Base-by-base conservation (phyloP, 805 yeast species). In the Ogataea henricii region DNA sequence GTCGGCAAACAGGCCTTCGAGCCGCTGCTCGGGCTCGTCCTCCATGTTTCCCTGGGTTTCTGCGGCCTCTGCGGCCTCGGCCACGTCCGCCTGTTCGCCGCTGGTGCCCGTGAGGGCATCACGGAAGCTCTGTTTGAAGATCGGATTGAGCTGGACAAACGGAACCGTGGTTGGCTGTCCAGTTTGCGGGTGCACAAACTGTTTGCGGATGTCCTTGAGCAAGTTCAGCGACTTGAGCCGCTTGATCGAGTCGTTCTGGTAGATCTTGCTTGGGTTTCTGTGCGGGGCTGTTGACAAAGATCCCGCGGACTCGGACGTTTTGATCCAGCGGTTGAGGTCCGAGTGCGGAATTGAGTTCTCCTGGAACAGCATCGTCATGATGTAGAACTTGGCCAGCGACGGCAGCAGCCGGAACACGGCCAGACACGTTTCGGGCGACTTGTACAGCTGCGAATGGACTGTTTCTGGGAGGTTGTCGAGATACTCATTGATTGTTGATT, bases 341-440 rank as follows among this genome's bases (percentile, higher is more conserved):
- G 79, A 72, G 16, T 83, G 68, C 5, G 85, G 78, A 10, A 87
- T 78, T 1, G 91, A 87, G 43, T 79, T 79, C 46, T 88, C 94
- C 58, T 83, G 81, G 68, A 89, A 94, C 16, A 95, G 72, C 85
- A 91, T 81, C 9, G 91, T 77, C 89, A 89, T 85, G 42, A 92
- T 82, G 59, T 86, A 85, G 66, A 89, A 86, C 64, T 92, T 91
- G 23, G 97, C 96, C 55, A 94, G 68, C 20, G 91, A 83, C 0
- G 99, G 97, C 14, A 94, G 74, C 49, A 94, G 72, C 53, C 99
- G 76, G 65, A 85, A 91, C n/a, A 94, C 84, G 2, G 99, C 95
- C 40, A 94, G 73, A 64, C 97, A 90, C 47, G 99, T 89, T 10
- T 97, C 96, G 2, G 99, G 96, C 43, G 88, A 81, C 58, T 82